phyloP scores from a whole-genome alignment of 495 filamentous ascomycete genomes.

The Aspergillus incahuasiensis region DNA sequence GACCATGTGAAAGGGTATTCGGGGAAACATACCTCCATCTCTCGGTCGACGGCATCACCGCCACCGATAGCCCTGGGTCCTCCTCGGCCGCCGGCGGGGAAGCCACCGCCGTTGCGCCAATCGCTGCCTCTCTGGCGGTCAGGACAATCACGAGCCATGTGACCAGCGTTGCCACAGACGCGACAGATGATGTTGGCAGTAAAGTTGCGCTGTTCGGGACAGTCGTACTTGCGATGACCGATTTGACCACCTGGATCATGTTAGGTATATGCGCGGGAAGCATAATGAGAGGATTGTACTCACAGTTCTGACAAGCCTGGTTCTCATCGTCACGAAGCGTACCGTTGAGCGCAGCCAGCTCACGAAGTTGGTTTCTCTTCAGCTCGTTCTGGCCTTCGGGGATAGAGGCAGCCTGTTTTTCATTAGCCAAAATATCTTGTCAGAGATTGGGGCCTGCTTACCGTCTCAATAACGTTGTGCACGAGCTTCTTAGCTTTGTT shows the following conservation, averaged over 20 bases:
- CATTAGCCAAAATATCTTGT: neutral
- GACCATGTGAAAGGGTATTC: neutral
- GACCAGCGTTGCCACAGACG: conserved; percentile 90
- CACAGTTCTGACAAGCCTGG: conserved; percentile 98
- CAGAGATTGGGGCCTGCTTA: conserved; percentile 42
- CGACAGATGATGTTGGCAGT: conserved; percentile 99
- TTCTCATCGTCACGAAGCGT: conserved; percentile 98
- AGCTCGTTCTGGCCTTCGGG: conserved; percentile 97
- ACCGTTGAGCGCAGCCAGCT: conserved; percentile 95
- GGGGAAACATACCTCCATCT: conserved; percentile 73
- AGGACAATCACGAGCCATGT: conserved; percentile 91
- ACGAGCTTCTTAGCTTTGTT: conserved; percentile 97
- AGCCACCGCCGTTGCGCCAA: conserved; percentile 74
- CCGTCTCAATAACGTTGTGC: conserved; percentile 96
- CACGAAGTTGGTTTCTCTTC: conserved; percentile 96
- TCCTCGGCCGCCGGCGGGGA: conserved; percentile 36
- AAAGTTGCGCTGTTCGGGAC: conserved; percentile 94
- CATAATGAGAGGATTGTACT: conserved; percentile 19
- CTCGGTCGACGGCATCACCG: conserved; percentile 85
- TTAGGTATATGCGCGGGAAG: neutral
- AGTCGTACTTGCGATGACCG: conserved; percentile 98
- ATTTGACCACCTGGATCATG: conserved; percentile 75
- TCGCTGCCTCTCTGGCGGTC: conserved; percentile 84
- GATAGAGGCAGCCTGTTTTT: conserved; percentile 82
- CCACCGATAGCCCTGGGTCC: conserved; percentile 57